Percentiles rank a stretch among this genome's conserved stretches.
phyloP scores from a whole-genome alignment of 495 filamentous ascomycete genomes.

The Amniculicola lignicola region DNA sequence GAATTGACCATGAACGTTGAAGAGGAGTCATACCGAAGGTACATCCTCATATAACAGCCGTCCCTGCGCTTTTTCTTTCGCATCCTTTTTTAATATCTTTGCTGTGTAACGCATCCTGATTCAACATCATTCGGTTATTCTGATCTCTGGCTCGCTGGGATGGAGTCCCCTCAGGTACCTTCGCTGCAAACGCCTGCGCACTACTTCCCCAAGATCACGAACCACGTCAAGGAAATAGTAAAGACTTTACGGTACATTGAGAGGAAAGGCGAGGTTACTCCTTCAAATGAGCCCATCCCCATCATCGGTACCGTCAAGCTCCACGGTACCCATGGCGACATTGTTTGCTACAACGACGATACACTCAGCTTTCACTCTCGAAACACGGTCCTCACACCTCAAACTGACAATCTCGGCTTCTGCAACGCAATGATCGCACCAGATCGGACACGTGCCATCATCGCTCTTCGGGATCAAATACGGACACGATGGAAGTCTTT shows the following conservation, averaged over 20 bases:
- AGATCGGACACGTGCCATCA: constrained; percentile 27
- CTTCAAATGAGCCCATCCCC: constrained; percentile 11
- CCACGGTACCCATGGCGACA: constrained; percentile 41
- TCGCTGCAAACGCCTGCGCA: too few species aligned
- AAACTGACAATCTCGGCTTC: constrained; percentile 34
- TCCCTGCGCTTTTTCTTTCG: too few species aligned
- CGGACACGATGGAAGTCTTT: constrained; percentile 18
- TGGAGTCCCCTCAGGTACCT: too few species aligned
- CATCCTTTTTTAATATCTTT: too few species aligned
- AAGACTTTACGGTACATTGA: background rate
- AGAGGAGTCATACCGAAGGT: too few species aligned
- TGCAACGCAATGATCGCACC: constrained; percentile 19
- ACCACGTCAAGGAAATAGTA: constrained; percentile 13
- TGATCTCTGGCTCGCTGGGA: too few species aligned
- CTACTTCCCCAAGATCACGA: constrained; percentile 28
- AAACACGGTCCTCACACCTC: constrained; percentile 25
- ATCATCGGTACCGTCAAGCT: constrained; percentile 42
- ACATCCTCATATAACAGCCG: too few species aligned
- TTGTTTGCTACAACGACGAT: constrained; percentile 30
- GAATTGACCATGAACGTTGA: too few species aligned
- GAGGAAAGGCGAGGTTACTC: background rate
- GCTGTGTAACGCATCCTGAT: too few species aligned
- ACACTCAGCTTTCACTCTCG: constrained; percentile 36
- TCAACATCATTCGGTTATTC: too few species aligned
- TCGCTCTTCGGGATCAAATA: constrained; percentile 7